Evolutionary conservation across 2,329 filamentous ascomycete species (phyloP).

Genomic region (Botrytis elliptica): DNA sequence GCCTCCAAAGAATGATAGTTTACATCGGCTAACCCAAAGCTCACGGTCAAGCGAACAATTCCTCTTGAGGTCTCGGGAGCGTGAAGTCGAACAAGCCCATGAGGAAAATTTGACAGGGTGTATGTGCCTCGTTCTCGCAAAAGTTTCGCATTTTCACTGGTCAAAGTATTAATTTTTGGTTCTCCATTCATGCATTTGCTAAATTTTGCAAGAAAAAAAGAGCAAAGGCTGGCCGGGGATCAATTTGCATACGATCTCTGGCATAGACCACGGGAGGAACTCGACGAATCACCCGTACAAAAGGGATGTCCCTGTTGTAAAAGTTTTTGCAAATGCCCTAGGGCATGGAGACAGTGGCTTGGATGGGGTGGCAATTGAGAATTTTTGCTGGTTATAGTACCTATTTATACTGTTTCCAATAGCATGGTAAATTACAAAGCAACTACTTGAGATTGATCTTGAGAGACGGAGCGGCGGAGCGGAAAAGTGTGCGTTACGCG

Average conservation of each 20-base stretch:
- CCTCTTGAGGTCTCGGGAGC: not conserved
- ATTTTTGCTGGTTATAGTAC: not conserved
- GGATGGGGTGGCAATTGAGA: constrained; percentile 5
- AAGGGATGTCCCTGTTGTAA: not conserved
- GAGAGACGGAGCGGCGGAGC: not conserved
- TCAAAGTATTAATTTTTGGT: constrained; percentile 8
- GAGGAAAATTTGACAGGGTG: not conserved
- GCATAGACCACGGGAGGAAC: constrained; percentile 14
- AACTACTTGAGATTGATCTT: not conserved
- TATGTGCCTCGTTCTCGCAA: not conserved
- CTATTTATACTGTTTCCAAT: not conserved
- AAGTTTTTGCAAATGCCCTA: not conserved
- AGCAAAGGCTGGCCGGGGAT: constrained; percentile 1
- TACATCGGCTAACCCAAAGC: not conserved
- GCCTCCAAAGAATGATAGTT: not conserved
- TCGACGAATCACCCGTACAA: not conserved
- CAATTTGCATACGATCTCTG: constrained; percentile 13
- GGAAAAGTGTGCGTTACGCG: not conserved
- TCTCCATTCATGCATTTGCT: not conserved
- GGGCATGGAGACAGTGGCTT: not conserved
- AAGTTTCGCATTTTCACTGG: not conserved
- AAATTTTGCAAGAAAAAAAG: not conserved
- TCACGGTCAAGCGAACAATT: not conserved
- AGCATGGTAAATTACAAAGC: not conserved
- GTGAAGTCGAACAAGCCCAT: not conserved